phyloP scores from a whole-genome alignment of 495 filamentous ascomycete genomes.

The Penicillium salamii region DNA sequence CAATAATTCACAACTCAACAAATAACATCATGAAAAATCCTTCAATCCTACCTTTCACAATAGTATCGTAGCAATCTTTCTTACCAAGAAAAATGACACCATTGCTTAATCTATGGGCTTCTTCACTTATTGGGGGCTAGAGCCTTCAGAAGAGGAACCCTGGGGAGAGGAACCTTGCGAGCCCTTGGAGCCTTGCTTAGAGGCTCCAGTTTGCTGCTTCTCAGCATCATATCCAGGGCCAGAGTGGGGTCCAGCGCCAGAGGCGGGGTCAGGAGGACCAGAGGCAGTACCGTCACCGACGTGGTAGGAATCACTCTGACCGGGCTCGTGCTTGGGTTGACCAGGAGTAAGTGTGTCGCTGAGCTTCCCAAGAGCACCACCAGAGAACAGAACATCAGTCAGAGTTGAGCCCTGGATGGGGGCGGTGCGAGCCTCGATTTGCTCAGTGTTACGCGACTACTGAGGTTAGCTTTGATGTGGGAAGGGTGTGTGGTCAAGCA shows the following conservation, averaged over 20 bases:
- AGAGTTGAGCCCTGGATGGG: constrained; percentile 25
- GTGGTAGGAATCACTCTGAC: neutral
- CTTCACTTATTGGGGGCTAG: neutral
- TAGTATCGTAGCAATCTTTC: too few species aligned
- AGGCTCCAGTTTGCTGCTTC: too few species aligned
- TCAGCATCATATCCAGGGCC: constrained; percentile 4
- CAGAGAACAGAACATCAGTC: constrained; percentile 14
- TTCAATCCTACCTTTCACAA: neutral
- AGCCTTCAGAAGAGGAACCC: neutral
- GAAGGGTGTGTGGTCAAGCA: neutral
- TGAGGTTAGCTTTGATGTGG: neutral
- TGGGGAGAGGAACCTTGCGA: too few species aligned
- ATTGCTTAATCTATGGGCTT: neutral
- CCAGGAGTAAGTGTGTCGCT: constrained; percentile 11
- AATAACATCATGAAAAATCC: neutral
- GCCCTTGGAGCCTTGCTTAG: too few species aligned
- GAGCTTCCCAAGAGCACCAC: constrained; percentile 18
- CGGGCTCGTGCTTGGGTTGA: neutral
- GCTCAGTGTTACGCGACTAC: constrained; percentile 17
- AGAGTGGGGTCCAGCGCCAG: constrained; percentile 7
- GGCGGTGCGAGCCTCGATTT: constrained; percentile 10
- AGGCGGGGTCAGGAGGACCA: constrained; percentile 4
- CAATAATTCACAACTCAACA: constrained; percentile 8
- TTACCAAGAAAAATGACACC: neutral
- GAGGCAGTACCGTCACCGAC: neutral